phyloP scores from a whole-genome alignment of 176 grass and related monocot species.

The Aegilops tauschii region DNA sequence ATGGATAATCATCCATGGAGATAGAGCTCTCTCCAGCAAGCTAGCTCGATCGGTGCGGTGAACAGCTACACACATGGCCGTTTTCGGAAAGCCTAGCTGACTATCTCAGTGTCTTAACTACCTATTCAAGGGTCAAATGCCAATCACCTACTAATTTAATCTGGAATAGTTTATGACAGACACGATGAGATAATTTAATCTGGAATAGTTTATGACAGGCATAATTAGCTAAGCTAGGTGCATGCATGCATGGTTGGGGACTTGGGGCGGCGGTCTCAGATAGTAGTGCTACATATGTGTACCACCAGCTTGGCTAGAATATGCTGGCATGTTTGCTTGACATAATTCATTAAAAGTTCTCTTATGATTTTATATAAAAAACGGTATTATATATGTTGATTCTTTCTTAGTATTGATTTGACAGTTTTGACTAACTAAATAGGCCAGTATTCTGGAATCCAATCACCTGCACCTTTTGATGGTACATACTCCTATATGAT shows the following conservation, averaged over 20 bases:
- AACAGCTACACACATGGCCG: slow-evolving; percentile 26
- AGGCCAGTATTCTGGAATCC: neutral
- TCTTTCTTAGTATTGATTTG: neutral
- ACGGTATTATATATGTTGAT: neutral
- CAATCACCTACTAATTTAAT: neutral
- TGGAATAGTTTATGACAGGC: neutral
- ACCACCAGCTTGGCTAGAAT: neutral
- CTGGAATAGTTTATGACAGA: neutral
- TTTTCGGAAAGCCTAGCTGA: slow-evolving; percentile 40
- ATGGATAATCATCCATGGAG: neutral
- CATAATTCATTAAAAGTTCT: neutral
- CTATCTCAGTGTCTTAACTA: neutral
- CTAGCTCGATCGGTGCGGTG: neutral
- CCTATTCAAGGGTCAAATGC: neutral
- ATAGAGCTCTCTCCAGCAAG: neutral
- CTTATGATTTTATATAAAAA: neutral
- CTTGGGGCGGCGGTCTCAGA: neutral
- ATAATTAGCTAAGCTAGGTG: neutral
- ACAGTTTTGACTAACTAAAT: neutral
- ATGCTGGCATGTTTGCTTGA: slow-evolving; percentile 15
- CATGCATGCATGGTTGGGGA: neutral
- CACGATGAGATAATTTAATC: neutral
- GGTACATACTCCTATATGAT: too few relatives aligned
- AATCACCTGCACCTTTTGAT: neutral
- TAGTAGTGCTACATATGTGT: neutral